Base-by-base conservation (phyloP, 345 rosid species). In the Eucalyptus brandiana region DNA sequence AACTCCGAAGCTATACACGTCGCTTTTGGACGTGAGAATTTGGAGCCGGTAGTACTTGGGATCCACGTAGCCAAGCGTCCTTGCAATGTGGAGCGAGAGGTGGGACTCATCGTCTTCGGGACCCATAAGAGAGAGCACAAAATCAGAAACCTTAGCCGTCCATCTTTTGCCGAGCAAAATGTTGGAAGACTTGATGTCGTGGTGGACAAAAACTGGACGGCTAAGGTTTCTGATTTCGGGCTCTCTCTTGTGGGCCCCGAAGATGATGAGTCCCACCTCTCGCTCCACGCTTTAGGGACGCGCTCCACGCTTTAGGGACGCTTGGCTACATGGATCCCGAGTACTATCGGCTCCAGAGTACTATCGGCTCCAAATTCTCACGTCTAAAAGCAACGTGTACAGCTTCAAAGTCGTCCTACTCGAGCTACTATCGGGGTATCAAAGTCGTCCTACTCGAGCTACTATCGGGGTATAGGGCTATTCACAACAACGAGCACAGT, bases 241-340 rank as follows among this genome's bases (percentile, higher is more conserved):
- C 94, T 97, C 8, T 97, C 98, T 14, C 90, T 94, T 58, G 90
- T 93, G 91, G 96, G 96, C 53, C 98, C 97, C 0, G 89, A 89
- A 0, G 96, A 95, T 1, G 94, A 92, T 6, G 90, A 87, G 72
- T 92, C 97, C 5, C 97, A 94, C 87, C 91, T 96, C 49, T 48
- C 5, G 4, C 9, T 96, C n/a, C n/a, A n/a, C n/a, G n/a, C n/a
- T n/a, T n/a, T n/a, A n/a, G n/a, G n/a, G n/a, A n/a, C n/a, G n/a
- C 97, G 5, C 90, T 95, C 18, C 91, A 81, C 0, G 94, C 96
- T 1, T 96, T 95, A 0, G 3, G 99, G 4, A 97, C 95, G 0
- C 90, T 96, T 0, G 99, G 99, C 2, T 97, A 97, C 86, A 92
- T 97, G 48, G 99, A 96, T 47, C 98, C 98, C 0, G 99, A 96